Percentiles rank a stretch among this genome's conserved stretches.
These are phyloP conservation scores for Globisporangium paddicum DNA, from an alignment of 352 stramenopile genomes.

Conservation along the genomic window DNA sequence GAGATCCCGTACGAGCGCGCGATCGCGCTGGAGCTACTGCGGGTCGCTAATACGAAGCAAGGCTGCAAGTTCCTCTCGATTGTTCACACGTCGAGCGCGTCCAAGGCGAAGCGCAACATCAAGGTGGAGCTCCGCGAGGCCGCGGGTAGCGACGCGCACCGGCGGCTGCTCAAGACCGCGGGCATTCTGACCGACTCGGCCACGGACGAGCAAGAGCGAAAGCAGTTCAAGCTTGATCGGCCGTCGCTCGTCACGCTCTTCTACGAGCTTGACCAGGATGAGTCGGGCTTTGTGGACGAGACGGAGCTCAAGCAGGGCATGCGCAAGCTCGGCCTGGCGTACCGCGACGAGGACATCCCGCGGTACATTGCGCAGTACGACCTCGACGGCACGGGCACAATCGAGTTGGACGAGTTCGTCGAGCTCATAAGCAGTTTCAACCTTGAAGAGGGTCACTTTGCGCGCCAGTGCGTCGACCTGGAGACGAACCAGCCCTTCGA, in stretches of 20 bases:
- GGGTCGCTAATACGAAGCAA: conserved; percentile 67
- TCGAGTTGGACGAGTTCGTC: conserved; percentile 75
- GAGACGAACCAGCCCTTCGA: conserved; percentile 54
- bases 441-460: conserved; percentile 37
- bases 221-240: conserved; percentile 35
- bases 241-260: conserved; percentile 53
- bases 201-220: conserved; percentile 24
- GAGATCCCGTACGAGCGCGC: conserved; percentile 70
- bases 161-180: conserved; percentile 58
- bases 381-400: conserved; percentile 61
- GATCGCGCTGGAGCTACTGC: conserved; percentile 64
- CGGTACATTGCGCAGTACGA: conserved; percentile 70
- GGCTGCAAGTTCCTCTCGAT: conserved; percentile 83
- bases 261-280: conserved; percentile 57
- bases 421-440: conserved; percentile 75
- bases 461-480: conserved; percentile 53
- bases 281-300: conserved; percentile 64
- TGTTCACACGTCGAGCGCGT: conserved; percentile 28
- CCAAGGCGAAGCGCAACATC: conserved; percentile 49
- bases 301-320: conserved; percentile 49
- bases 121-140: conserved; percentile 59
- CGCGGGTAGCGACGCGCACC: conserved; percentile 30
- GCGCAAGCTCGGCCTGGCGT: conserved; percentile 36
- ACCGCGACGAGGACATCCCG: conserved; percentile 60
- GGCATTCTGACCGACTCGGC: conserved; percentile 48